Percentiles rank a stretch among this genome's conserved stretches.
phyloP scores from a whole-genome alignment of 2,329 filamentous ascomycete species.

The Graphilbum fragrans region DNA sequence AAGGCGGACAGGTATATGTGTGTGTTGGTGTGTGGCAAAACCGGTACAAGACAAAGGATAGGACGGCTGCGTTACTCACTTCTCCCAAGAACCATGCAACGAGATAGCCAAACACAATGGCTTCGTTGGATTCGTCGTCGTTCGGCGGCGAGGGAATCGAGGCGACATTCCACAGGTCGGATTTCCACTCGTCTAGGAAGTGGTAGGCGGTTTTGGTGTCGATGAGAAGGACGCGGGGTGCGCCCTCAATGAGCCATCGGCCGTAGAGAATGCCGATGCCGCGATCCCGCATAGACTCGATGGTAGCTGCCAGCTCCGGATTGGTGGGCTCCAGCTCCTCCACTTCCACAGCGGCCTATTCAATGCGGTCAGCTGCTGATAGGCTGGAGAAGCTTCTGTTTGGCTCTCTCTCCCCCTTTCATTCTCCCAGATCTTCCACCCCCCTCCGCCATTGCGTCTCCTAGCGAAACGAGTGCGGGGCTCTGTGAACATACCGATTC shows the following conservation, averaged over 20 bases:
- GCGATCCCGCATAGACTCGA: conserved; percentile 84
- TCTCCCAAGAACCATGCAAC: conserved; percentile 98
- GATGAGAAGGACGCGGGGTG: conserved; percentile 84
- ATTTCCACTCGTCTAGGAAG: conserved; percentile 93
- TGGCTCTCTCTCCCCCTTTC: too few relatives aligned
- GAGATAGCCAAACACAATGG: conserved; percentile 93
- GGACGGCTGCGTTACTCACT: conserved; percentile 43
- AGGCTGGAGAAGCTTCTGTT: neutral
- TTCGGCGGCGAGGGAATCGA: conserved; percentile 87
- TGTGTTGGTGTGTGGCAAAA: neutral
- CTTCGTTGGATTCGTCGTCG: conserved; percentile 93
- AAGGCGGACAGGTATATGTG: neutral
- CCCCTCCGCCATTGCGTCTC: neutral
- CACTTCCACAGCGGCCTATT: conserved; percentile 88
- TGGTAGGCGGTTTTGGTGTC: conserved; percentile 89
- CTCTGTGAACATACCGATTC: conserved; percentile 49
- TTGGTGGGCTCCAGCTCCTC: conserved; percentile 81
- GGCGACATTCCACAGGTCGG: conserved; percentile 84
- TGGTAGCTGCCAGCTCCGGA: conserved; percentile 67
- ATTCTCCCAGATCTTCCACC: too few relatives aligned
- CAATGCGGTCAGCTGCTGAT: neutral
- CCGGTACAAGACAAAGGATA: too few relatives aligned
- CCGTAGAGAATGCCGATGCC: conserved; percentile 87
- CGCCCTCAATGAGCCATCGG: conserved; percentile 94
- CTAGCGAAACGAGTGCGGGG: neutral